A percentile compares a stretch with the other conserved stretches of the same genome.
These are phyloP conservation scores for Diaporthe sp. DNA, from an alignment of 2,329 filamentous ascomycete species.

Conservation along the genomic window DNA sequence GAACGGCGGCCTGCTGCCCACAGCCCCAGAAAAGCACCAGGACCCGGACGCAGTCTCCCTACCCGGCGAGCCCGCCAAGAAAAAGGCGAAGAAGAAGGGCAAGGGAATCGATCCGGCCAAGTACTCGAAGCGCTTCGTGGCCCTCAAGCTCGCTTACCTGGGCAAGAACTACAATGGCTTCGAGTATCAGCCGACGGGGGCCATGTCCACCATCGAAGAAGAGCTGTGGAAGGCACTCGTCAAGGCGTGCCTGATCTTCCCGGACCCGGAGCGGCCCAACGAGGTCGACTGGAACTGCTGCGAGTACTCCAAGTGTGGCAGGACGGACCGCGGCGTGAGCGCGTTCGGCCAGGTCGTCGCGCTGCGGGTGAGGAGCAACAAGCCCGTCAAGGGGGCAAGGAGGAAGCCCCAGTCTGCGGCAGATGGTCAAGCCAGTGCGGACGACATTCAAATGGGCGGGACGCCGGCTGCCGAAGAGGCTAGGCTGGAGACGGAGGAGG, in stretches of 20 bases:
- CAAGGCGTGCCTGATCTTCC: constrained; percentile 80
- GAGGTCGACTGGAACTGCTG: constrained; percentile 84
- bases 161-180: constrained; percentile 94
- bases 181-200: constrained; percentile 83
- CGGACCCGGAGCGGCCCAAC: constrained; percentile 72
- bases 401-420: constrained; percentile 44
- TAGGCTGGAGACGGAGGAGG: constrained; percentile 39
- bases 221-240: constrained; percentile 92
- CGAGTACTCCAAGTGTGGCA: constrained; percentile 94
- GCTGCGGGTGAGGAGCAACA: constrained; percentile 83
- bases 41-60: neutral
- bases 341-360: constrained; percentile 97
- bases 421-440: constrained; percentile 42
- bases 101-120: constrained; percentile 80
- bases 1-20: neutral
- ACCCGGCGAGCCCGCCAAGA: constrained; percentile 28
- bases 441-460: constrained; percentile 29
- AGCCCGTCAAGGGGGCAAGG: constrained; percentile 64
- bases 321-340: constrained; percentile 93
- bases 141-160: constrained; percentile 93
- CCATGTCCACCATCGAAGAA: constrained; percentile 88
- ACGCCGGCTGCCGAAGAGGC: constrained; percentile 18
- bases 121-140: constrained; percentile 87
- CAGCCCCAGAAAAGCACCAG: neutral
- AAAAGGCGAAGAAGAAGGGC: constrained; percentile 55